Percentiles rank a stretch among this genome's conserved stretches.
Evolutionary conservation across 2,329 filamentous ascomycete species (phyloP).

Genomic region (Exophiala alcalophila): DNA sequence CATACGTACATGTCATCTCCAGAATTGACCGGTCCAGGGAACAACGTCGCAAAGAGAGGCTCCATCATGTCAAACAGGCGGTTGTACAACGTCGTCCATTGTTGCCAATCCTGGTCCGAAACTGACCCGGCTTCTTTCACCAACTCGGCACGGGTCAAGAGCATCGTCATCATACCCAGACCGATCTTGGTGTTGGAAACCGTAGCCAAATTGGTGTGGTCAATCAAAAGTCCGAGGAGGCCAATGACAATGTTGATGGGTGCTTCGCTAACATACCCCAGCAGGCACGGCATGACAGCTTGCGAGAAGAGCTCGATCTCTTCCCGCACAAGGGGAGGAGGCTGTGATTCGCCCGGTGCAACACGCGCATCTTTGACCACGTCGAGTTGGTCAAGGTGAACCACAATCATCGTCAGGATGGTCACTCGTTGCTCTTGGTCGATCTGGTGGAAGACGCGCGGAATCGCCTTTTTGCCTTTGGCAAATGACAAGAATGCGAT

Average conservation of each 20-base stretch:
- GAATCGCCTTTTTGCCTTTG: slow-evolving; percentile 95
- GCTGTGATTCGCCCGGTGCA: slow-evolving; percentile 65
- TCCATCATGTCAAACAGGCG: slow-evolving; percentile 84
- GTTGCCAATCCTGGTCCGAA: slow-evolving; percentile 69
- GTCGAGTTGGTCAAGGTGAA: slow-evolving; percentile 88
- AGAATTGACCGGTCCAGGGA: slow-evolving; percentile 85
- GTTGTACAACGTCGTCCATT: slow-evolving; percentile 83
- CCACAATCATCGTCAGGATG: slow-evolving; percentile 90
- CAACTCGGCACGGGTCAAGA: slow-evolving; percentile 89
- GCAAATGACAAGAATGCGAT: slow-evolving; percentile 91
- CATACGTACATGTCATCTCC: slow-evolving; percentile 95
- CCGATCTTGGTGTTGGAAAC: slow-evolving; percentile 85
- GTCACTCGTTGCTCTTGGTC: slow-evolving; percentile 87
- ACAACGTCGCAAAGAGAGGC: slow-evolving; percentile 76
- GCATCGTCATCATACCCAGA: slow-evolving; percentile 84
- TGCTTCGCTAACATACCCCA: slow-evolving; percentile 87
- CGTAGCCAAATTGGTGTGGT: slow-evolving; percentile 76
- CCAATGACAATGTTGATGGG: slow-evolving; percentile 88
- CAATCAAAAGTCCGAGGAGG: slow-evolving; percentile 78
- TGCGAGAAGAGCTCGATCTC: slow-evolving; percentile 88
- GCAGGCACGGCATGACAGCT: slow-evolving; percentile 83
- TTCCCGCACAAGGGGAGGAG: slow-evolving; percentile 77
- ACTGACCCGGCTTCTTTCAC: slow-evolving; percentile 76
- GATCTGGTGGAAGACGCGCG: slow-evolving; percentile 90
- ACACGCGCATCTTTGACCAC: slow-evolving; percentile 81